Conservation (phyloP, 2,329 filamentous ascomycete genomes). For the Colletotrichum abscissum region DNA sequence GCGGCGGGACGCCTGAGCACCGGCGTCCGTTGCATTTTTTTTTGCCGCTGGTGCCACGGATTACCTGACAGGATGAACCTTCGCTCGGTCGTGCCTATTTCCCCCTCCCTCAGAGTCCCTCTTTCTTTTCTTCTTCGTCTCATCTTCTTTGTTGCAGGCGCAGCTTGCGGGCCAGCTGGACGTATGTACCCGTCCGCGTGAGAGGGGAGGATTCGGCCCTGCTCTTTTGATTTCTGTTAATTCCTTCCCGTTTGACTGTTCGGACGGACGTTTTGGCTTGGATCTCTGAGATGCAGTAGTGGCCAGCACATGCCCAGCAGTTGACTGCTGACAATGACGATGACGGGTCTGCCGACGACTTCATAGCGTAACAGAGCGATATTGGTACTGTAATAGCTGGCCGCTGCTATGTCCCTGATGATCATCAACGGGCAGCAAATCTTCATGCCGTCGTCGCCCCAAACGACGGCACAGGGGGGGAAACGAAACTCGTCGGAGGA, state of each 20-base stretch:
- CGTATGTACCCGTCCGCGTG: not conserved
- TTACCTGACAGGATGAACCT: conserved; percentile 30
- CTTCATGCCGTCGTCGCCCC: conserved; percentile 7
- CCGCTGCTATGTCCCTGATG: not conserved
- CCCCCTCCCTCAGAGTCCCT: not conserved
- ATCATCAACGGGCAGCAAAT: not conserved
- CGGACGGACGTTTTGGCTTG: conserved; percentile 20
- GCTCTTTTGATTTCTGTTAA: not conserved
- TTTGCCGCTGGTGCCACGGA: conserved; percentile 13
- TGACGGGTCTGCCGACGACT: not conserved
- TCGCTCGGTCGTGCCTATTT: conserved; percentile 21
- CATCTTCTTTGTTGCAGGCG: not conserved
- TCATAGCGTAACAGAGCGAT: not conserved
- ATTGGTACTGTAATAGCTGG: too few species aligned
- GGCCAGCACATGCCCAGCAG: not conserved
- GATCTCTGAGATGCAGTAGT: not conserved
- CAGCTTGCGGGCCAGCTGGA: conserved; percentile 11
- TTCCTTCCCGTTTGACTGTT: conserved; percentile 28
- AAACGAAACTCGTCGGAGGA: conserved; percentile 28
- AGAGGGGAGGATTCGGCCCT: not conserved
- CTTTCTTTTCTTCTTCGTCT: conserved; percentile 1
- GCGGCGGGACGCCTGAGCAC: conserved; percentile 22
- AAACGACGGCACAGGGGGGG: conserved; percentile 15
- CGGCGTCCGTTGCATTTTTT: conserved; percentile 21
- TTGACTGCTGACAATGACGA: not conserved